Evolutionary conservation across 768 basidiomycete genomes (phyloP).

Genomic region (Dioszegia hungarica): DNA sequence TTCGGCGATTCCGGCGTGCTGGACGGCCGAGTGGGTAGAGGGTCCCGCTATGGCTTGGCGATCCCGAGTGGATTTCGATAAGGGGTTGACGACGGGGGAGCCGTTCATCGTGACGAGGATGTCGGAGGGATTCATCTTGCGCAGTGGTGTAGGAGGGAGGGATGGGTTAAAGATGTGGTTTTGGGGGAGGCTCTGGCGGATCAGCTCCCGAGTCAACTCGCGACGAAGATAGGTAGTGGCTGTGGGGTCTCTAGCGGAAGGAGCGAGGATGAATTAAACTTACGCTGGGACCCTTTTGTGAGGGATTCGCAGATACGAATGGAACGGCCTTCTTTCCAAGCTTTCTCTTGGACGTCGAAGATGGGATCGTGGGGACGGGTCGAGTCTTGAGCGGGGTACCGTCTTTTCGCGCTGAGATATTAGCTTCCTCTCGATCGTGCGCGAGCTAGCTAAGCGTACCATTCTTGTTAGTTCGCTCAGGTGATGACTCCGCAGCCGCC

Average conservation of each 20-base stretch:
- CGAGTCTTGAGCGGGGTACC: neutral
- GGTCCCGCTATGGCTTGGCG: neutral
- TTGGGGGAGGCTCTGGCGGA: constrained; percentile 27
- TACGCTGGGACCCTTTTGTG: constrained; percentile 23
- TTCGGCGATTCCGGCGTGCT: constrained; percentile 5
- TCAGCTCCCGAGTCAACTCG: too few species aligned
- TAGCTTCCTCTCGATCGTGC: neutral
- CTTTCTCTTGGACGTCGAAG: constrained; percentile 1
- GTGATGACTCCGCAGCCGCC: neutral
- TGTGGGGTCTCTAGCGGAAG: too few species aligned
- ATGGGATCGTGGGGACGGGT: neutral
- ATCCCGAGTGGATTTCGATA: constrained; percentile 6
- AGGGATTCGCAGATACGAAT: constrained; percentile 8
- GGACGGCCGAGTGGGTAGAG: neutral
- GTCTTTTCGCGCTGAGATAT: neutral
- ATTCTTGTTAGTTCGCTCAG: constrained; percentile 8
- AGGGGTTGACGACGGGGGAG: constrained; percentile 74
- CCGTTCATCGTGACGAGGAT: constrained; percentile 76
- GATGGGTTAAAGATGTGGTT: constrained; percentile 60
- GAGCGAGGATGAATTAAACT: too few species aligned
- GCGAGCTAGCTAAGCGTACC: neutral
- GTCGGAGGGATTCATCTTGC: constrained; percentile 50
- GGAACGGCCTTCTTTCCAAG: constrained; percentile 9
- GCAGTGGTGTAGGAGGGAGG: constrained; percentile 55
- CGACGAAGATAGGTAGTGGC: too few species aligned